Percentiles rank a stretch among this genome's conserved stretches.
Conservation (phyloP, 2,329 filamentous ascomycete species). For the Westerdykella aurantiaca region DNA sequence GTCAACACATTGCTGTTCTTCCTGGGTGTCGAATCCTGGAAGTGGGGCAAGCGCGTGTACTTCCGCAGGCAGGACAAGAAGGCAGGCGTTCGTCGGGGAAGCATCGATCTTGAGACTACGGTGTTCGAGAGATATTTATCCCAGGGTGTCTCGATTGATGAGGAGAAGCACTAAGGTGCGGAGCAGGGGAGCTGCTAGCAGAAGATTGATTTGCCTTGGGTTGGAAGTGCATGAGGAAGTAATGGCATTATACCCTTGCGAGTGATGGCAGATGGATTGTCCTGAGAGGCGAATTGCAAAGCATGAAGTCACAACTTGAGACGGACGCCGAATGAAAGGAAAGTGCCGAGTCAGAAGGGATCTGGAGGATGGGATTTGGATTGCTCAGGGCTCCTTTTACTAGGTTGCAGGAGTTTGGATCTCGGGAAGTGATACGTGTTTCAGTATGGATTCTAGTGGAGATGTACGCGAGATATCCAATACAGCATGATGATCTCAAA, state of each 20-base stretch:
- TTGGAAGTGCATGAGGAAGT: not conserved
- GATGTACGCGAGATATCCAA: too few relatives aligned
- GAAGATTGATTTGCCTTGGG: not conserved
- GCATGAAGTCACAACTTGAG: too few relatives aligned
- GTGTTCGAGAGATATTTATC: slow-evolving; percentile 11
- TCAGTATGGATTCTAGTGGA: too few relatives aligned
- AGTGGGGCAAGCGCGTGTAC: slow-evolving; percentile 56
- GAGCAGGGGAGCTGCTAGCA: not conserved
- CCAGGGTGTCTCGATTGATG: slow-evolving; percentile 7
- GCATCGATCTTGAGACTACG: slow-evolving; percentile 8
- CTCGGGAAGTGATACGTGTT: too few relatives aligned
- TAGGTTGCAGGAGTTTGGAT: too few relatives aligned
- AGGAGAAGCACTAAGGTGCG: slow-evolving; percentile 4
- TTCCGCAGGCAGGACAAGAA: slow-evolving; percentile 24
- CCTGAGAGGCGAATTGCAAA: too few relatives aligned
- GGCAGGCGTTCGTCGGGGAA: slow-evolving; percentile 5
- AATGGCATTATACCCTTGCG: not conserved
- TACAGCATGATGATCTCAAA: too few relatives aligned
- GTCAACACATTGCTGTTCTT: slow-evolving; percentile 58
- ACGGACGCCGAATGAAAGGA: too few relatives aligned
- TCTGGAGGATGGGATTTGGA: too few relatives aligned
- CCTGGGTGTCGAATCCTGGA: slow-evolving; percentile 59
- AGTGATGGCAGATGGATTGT: not conserved
- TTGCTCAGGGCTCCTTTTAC: too few relatives aligned
- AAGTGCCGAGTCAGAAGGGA: too few relatives aligned